phyloP scores from a whole-genome alignment of 768 basidiomycete species.

The Suillus discolor region DNA sequence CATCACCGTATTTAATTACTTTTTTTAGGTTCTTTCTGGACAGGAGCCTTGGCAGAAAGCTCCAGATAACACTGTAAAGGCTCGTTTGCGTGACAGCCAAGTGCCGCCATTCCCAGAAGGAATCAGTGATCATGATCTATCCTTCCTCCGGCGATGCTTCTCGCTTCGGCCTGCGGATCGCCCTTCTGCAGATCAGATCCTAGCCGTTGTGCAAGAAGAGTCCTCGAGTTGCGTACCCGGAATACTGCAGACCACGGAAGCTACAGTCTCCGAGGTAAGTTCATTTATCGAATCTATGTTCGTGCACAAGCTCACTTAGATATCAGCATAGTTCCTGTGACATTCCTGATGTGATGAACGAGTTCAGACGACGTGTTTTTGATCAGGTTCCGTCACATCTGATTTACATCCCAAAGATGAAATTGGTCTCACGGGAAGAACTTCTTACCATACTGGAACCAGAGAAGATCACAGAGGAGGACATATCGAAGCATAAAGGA shows the following conservation, averaged over 20 bases:
- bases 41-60: neutral
- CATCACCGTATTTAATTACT: neutral
- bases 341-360: neutral
- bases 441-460: slow-evolving; percentile 7
- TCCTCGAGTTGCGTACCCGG: neutral
- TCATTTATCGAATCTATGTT: neutral
- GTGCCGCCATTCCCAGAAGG: neutral
- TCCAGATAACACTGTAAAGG: neutral
- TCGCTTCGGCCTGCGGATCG: neutral
- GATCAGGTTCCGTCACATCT: slow-evolving; percentile 8
- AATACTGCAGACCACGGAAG: neutral
- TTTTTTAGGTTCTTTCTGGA: neutral
- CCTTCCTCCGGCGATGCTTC: slow-evolving; percentile 1
- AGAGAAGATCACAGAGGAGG: slow-evolving; percentile 6
- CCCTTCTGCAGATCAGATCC: slow-evolving; percentile 1
- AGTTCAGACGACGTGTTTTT: slow-evolving; percentile 14
- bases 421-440: slow-evolving; percentile 8
- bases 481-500: neutral
- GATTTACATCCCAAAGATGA: slow-evolving; percentile 13
- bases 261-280: neutral
- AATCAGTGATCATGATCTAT: neutral
- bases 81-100: neutral
- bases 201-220: neutral
- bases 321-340: neutral
- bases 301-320: neutral